Evolutionary conservation across 2,329 filamentous ascomycete genomes (phyloP), one percentile per base, ranked within the genome.

Genomic region (Neopestalotiopsis sp.): DNA sequence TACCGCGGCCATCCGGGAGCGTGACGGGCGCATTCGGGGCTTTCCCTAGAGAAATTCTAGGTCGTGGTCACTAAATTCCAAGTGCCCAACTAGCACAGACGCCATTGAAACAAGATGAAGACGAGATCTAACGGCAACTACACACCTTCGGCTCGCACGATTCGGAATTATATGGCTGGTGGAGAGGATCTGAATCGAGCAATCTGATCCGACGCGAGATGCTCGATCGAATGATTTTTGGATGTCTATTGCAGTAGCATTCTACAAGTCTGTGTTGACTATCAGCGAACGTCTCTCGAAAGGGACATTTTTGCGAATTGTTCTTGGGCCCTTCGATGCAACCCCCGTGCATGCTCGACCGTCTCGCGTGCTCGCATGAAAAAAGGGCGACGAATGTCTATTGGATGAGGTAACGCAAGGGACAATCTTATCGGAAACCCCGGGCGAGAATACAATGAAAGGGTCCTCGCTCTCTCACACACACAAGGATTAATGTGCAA

Each of bases 21-120:
- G 32, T 13, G 30, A 40, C 45, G 59, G 30, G 59, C 32, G 59
- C 32, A 14, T 30, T 62, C 59, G 59, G 59, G 34, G 59, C 32
- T 62, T 40, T 62, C 59, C 59, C 45, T 52, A 62, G 59, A 62
- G 9, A 20, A n/a, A 30, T 62, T 62, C 59, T 52, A 52, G 45
- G 45, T 20, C 45, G 17, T 52, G 45, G 45, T 17, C 45, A 52
- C 45, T 52, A 52, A 52, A 28, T 7, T 52, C 14, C 20, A 52
- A 52, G 45, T 52, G 45, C 45, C 45, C 45, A 52, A 52, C 45
- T n/a, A 52, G 45, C 45, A 52, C 57, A 59, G 12, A 12, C 13
- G 57, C 24, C 57, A 59, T 59, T 30, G 24, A 24, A 59, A 34
- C 57, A 34, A 59, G 57, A 59, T 59, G 24, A 59, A 30, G 57